These are phyloP conservation scores for Kwoniella sp. DNA, from an alignment of 768 basidiomycete genomes.

Conservation along the genomic window DNA sequence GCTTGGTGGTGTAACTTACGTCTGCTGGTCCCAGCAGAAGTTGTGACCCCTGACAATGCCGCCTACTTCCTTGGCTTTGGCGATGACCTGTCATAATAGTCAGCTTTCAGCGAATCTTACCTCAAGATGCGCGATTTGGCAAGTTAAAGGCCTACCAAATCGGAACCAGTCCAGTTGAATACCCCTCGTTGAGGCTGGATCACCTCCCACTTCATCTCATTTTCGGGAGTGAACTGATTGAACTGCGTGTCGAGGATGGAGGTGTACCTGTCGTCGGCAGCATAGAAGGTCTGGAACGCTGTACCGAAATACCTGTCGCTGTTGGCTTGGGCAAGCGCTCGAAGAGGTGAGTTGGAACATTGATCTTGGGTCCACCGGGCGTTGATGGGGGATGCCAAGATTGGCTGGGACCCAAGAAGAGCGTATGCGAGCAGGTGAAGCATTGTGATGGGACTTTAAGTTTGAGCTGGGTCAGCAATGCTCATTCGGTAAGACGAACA, in stretches of 20 bases:
- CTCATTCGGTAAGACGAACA: not conserved
- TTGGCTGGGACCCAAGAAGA: not conserved
- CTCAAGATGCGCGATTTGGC: not conserved
- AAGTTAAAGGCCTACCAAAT: conserved; percentile 27
- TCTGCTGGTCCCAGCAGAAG: conserved; percentile 41
- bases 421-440: not conserved
- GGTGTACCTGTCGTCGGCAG: conserved; percentile 28
- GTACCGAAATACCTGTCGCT: conserved; percentile 38
- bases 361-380: not conserved
- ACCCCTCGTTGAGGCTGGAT: conserved; percentile 37
- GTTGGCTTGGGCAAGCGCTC: not conserved
- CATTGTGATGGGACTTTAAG: not conserved
- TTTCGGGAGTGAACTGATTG: conserved; percentile 44
- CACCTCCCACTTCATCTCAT: conserved; percentile 52
- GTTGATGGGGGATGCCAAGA: not conserved
- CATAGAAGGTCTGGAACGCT: conserved; percentile 39
- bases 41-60: conserved; percentile 42
- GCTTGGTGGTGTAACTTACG: conserved; percentile 3
- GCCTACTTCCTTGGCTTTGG: conserved; percentile 36
- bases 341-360: not conserved
- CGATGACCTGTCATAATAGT: conserved; percentile 34
- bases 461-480: not conserved
- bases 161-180: conserved; percentile 47
- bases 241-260: conserved; percentile 39
- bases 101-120: not conserved